These are phyloP conservation scores for Fusarium sp. DNA, from an alignment of 2,329 filamentous ascomycete species.

Conservation along the genomic window DNA sequence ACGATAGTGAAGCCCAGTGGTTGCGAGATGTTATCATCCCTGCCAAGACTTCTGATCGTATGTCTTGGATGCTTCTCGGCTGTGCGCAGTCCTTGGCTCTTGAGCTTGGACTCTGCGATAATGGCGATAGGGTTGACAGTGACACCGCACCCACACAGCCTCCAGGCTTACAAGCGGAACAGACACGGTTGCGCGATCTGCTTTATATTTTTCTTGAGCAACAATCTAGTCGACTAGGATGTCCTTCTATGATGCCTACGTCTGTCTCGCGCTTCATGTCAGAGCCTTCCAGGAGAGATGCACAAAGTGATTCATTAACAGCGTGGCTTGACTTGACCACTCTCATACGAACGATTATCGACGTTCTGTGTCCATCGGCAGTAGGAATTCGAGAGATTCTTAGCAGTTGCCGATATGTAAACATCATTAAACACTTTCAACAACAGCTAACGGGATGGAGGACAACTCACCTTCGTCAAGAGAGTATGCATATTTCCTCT, in stretches of 20 bases:
- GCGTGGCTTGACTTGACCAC: conserved; percentile 33
- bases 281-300: not conserved
- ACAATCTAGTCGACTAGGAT: conserved; percentile 32
- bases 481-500: not conserved
- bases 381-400: conserved; percentile 9
- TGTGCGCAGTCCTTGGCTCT: conserved; percentile 36
- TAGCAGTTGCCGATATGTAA: conserved; percentile 18
- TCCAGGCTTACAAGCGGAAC: not conserved
- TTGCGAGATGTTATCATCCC: conserved; percentile 69
- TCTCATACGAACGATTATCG: conserved; percentile 25
- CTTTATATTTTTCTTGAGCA: conserved; percentile 36
- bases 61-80: conserved; percentile 73
- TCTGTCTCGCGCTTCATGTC: conserved; percentile 6
- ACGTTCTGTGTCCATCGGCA: conserved; percentile 60
- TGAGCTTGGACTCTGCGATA: conserved; percentile 33
- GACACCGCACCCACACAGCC: not conserved
- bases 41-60: conserved; percentile 65
- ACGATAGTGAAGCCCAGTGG: conserved; percentile 53
- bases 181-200: conserved; percentile 11
- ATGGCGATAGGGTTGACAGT: not conserved
- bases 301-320: not conserved
- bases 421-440: conserved; percentile 38
- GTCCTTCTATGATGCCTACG: conserved; percentile 20
- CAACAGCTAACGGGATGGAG: conserved; percentile 28
- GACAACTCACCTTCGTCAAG: conserved; percentile 3